Conservation (phyloP, 371 early-diverging fungal genomes). For the Mycotypha africana region DNA sequence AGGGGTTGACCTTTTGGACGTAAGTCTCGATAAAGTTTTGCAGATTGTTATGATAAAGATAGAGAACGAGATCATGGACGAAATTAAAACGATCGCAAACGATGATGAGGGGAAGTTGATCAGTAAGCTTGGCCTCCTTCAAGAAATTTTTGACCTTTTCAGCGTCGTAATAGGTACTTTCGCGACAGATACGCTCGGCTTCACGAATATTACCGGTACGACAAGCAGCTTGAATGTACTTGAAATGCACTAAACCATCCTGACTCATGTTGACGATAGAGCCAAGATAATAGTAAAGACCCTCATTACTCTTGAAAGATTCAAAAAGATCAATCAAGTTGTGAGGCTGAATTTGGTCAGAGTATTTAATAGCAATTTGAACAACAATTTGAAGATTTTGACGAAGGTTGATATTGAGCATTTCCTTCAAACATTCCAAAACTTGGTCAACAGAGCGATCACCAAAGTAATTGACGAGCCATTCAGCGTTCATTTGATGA, state of each 20-base stretch:
- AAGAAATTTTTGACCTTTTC: slow-evolving; percentile 97
- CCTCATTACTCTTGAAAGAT: slow-evolving; percentile 87
- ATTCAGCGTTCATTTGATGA: slow-evolving; percentile 77
- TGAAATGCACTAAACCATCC: slow-evolving; percentile 94
- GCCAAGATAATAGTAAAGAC: slow-evolving; percentile 91
- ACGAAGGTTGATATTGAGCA: slow-evolving; percentile 78
- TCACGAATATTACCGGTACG: slow-evolving; percentile 94
- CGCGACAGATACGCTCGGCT: slow-evolving; percentile 95
- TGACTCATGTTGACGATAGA: slow-evolving; percentile 92
- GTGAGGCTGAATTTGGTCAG: slow-evolving; percentile 85
- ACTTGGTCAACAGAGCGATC: slow-evolving; percentile 91
- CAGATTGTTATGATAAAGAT: slow-evolving; percentile 88
- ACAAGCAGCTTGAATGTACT: slow-evolving; percentile 96
- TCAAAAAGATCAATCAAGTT: slow-evolving; percentile 91
- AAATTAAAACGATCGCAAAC: slow-evolving; percentile 96
- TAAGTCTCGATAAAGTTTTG: slow-evolving; percentile 96
- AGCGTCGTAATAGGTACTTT: slow-evolving; percentile 92
- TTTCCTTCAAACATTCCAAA: slow-evolving; percentile 88
- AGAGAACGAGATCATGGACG: slow-evolving; percentile 95
- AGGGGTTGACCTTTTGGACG: slow-evolving; percentile 94
- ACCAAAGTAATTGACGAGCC: slow-evolving; percentile 91
- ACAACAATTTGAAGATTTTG: slow-evolving; percentile 94
- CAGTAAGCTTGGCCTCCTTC: slow-evolving; percentile 93
- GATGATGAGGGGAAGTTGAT: slow-evolving; percentile 95
- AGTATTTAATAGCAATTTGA: slow-evolving; percentile 94